These are phyloP conservation scores for Astrocystis sublimbata DNA, from an alignment of 495 filamentous ascomycete species.

Conservation along the genomic window DNA sequence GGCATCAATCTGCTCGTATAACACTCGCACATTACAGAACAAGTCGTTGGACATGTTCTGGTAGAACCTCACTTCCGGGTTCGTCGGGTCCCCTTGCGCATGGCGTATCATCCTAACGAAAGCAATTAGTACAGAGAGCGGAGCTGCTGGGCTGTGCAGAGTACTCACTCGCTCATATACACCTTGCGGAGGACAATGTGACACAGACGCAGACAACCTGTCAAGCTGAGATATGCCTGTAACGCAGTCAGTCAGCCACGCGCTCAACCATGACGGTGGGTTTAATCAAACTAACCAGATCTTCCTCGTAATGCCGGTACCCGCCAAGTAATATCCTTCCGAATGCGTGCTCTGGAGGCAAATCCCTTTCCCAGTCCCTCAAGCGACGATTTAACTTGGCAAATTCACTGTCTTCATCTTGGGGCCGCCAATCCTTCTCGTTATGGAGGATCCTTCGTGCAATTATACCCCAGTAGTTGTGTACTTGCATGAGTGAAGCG, in stretches of 20 bases:
- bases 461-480: constrained; percentile 52
- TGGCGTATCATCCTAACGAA: constrained; percentile 41
- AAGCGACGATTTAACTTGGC: constrained; percentile 39
- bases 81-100: constrained; percentile 35
- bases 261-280: background rate
- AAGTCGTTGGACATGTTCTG: constrained; percentile 45
- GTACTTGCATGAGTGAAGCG: constrained; percentile 51
- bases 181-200: constrained; percentile 53
- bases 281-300: constrained; percentile 39
- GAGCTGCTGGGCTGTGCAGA: background rate
- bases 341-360: constrained; percentile 49
- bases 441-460: constrained; percentile 44
- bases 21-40: constrained; percentile 46
- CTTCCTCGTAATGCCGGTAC: constrained; percentile 44
- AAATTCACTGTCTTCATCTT: constrained; percentile 46
- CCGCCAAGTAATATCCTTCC: constrained; percentile 43
- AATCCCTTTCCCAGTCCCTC: constrained; percentile 42
- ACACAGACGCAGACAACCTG: constrained; percentile 50
- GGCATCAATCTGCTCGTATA: constrained; percentile 51
- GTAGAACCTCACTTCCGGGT: constrained; percentile 43
- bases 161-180: constrained; percentile 47
- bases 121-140: background rate
- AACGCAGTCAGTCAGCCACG: background rate
- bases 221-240: constrained; percentile 51
- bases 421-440: constrained; percentile 40